Evolutionary conservation across 2,329 filamentous ascomycete genomes (phyloP).

Genomic region (Trichoderma atroviride): DNA sequence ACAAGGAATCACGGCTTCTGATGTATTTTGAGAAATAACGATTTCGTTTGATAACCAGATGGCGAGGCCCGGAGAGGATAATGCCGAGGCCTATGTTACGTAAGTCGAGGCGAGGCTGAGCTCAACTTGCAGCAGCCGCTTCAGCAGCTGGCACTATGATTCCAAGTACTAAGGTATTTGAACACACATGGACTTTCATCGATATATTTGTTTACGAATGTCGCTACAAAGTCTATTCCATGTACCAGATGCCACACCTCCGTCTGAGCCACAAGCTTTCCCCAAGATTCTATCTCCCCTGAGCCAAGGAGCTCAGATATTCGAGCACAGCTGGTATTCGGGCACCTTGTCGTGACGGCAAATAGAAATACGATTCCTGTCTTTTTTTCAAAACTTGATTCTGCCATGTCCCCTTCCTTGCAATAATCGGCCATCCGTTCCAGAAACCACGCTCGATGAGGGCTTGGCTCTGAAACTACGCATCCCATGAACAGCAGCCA

Average conservation of each 20-base stretch:
- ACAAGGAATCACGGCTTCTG: not conserved
- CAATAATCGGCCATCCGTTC: not conserved
- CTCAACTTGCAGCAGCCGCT: not conserved
- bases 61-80: not conserved
- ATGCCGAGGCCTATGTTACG: not conserved
- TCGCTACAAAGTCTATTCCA: not conserved
- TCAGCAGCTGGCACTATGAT: not conserved
- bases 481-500: not conserved
- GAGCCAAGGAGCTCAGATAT: not conserved
- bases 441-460: not conserved
- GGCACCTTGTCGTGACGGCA: not conserved
- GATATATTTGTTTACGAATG: not conserved
- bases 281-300: not conserved
- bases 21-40: not conserved
- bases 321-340: not conserved
- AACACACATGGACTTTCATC: not conserved
- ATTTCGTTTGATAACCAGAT: not conserved
- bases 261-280: not conserved
- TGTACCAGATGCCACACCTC: not conserved
- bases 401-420: not conserved
- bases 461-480: not conserved
- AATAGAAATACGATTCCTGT: not conserved
- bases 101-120: not conserved
- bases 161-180: not conserved
- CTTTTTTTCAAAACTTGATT: not conserved